Percentiles rank a stretch among this genome's conserved stretches.
These are phyloP conservation scores for Dicorynia guianensis DNA, from an alignment of 306 rosid species.

Conservation along the genomic window DNA sequence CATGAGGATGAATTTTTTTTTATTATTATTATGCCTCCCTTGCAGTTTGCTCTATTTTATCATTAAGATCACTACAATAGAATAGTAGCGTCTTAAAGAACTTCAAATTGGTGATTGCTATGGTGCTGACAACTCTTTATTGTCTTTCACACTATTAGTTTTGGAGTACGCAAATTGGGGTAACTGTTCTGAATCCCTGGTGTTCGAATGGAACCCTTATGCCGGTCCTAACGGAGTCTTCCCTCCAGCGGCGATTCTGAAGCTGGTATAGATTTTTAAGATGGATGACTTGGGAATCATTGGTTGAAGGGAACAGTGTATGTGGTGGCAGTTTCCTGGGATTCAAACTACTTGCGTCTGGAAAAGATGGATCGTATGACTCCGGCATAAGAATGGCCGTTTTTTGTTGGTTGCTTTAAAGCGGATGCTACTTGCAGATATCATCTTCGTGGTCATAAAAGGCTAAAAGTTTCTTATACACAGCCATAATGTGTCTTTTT, in stretches of 20 bases:
- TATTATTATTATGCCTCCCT: slow-evolving; percentile 1
- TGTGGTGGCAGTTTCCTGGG: neutral
- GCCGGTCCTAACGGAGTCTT: slow-evolving; percentile 37
- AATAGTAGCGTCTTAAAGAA: slow-evolving; percentile 18
- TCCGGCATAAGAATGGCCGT: neutral
- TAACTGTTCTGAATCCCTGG: slow-evolving; percentile 30
- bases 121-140: slow-evolving; percentile 28
- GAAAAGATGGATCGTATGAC: too few relatives aligned
- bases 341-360: neutral
- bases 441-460: slow-evolving; percentile 19
- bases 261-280: slow-evolving; percentile 20
- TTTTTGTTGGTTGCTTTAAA: neutral
- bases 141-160: slow-evolving; percentile 44
- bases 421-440: slow-evolving; percentile 13
- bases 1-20: slow-evolving; percentile 39
- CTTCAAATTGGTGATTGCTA: slow-evolving; percentile 2
- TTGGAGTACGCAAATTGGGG: slow-evolving; percentile 35
- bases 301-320: slow-evolving; percentile 21
- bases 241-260: slow-evolving; percentile 35
- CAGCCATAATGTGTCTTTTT: neutral
- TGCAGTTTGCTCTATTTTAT: neutral
- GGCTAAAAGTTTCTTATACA: slow-evolving; percentile 8
- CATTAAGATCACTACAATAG: slow-evolving; percentile 3
- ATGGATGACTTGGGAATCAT: slow-evolving; percentile 16
- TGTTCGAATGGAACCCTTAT: slow-evolving; percentile 35